A percentile compares a stretch with the other conserved stretches of the same genome.
Conservation (phyloP, 495 filamentous ascomycete genomes). For the Aspergillus biplanus region DNA sequence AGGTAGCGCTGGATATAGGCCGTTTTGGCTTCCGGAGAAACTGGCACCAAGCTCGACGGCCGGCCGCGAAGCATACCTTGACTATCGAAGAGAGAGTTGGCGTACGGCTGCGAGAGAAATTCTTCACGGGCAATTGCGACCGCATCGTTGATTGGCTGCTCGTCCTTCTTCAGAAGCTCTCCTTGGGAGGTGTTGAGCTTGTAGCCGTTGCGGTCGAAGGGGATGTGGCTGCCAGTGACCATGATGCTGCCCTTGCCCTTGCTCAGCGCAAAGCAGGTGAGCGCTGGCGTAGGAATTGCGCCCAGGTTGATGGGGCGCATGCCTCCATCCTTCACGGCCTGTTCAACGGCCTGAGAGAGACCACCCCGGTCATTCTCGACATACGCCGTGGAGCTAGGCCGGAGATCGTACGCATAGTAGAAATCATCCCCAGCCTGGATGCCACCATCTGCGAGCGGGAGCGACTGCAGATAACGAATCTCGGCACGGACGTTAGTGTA, state of each 20-base stretch:
- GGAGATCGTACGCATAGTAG: constrained; percentile 34
- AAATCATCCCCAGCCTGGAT: constrained; percentile 33
- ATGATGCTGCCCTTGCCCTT: constrained; percentile 36
- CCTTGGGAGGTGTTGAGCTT: constrained; percentile 34
- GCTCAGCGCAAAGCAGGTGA: constrained; percentile 29
- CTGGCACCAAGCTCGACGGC: constrained; percentile 10
- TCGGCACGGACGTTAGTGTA: constrained; percentile 34
- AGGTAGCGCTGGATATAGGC: constrained; percentile 32
- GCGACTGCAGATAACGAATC: constrained; percentile 32
- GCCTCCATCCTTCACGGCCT: constrained; percentile 29
- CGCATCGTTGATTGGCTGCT: constrained; percentile 32
- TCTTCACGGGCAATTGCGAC: constrained; percentile 23
- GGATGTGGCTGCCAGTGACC: constrained; percentile 38
- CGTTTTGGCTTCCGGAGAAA: constrained; percentile 17
- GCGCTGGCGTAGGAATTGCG: constrained; percentile 35
- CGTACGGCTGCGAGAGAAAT: constrained; percentile 25
- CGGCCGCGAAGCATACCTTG: constrained; percentile 30
- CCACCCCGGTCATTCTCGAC: constrained; percentile 32
- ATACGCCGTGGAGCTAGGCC: constrained; percentile 33
- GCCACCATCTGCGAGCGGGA: constrained; percentile 25
- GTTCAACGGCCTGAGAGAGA: constrained; percentile 30
- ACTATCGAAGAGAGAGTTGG: constrained; percentile 31
- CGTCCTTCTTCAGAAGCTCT: constrained; percentile 34
- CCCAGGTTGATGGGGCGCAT: constrained; percentile 34
- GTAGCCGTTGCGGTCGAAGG: constrained; percentile 39